Evolutionary conservation across 2,329 filamentous ascomycete species (phyloP).

Genomic region (Colletotrichum noveboracense): DNA sequence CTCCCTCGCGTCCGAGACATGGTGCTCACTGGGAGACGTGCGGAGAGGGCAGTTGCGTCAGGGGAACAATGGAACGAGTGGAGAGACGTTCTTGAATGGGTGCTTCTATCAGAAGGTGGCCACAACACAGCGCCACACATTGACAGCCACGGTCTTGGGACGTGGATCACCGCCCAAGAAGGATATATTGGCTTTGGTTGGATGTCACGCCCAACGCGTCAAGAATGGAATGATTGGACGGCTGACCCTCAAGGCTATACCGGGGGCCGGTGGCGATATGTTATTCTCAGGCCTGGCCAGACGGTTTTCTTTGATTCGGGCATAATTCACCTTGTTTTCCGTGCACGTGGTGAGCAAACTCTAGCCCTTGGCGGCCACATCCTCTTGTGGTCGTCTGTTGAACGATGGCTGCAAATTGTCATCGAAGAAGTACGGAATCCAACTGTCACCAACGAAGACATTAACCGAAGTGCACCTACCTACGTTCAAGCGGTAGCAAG

Average conservation of each 20-base stretch:
- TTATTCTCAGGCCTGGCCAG: slow-evolving; percentile 36
- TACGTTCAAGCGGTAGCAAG: not conserved
- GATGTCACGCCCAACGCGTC: slow-evolving; percentile 31
- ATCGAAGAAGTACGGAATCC: not conserved
- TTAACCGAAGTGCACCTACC: not conserved
- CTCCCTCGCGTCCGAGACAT: not conserved
- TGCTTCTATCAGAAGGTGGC: slow-evolving; percentile 35
- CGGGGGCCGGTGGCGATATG: slow-evolving; percentile 34
- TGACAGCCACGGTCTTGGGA: slow-evolving; percentile 35
- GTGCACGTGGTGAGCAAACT: slow-evolving; percentile 29
- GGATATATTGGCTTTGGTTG: slow-evolving; percentile 32
- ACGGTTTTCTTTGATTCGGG: slow-evolving; percentile 38
- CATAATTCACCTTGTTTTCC: slow-evolving; percentile 39
- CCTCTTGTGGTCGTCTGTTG: not conserved
- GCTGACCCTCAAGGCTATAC: slow-evolving; percentile 22
- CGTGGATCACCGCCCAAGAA: slow-evolving; percentile 37
- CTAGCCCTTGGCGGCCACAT: slow-evolving; percentile 31
- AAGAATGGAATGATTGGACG: slow-evolving; percentile 30
- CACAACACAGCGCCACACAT: slow-evolving; percentile 38
- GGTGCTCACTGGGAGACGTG: slow-evolving; percentile 5
- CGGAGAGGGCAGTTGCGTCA: slow-evolving; percentile 25
- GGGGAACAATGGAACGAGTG: slow-evolving; percentile 35
- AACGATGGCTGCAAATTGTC: not conserved
- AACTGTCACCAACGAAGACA: not conserved
- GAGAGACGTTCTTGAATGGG: slow-evolving; percentile 36